phyloP scores from a whole-genome alignment of 495 filamentous ascomycete species.

The Extremus antarcticus region DNA sequence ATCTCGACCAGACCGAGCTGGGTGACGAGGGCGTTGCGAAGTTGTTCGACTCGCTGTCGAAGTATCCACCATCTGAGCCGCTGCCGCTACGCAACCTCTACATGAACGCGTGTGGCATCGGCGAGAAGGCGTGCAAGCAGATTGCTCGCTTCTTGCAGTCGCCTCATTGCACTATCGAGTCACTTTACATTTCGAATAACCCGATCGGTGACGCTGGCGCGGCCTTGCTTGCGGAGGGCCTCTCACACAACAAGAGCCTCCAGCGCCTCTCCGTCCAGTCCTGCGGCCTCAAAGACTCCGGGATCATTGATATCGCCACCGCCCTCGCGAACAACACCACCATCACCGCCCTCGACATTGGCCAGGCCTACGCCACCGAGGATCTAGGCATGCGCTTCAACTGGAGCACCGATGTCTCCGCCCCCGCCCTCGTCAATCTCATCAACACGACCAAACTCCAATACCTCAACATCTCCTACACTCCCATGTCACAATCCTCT shows the following conservation, averaged over 20 bases:
- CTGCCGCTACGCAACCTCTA: constrained; percentile 30
- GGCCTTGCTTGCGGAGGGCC: constrained; percentile 20
- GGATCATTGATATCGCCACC: constrained; percentile 19
- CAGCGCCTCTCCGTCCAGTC: constrained; percentile 26
- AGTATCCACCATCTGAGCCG: constrained; percentile 4
- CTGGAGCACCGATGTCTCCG: constrained; percentile 19
- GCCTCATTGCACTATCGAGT: constrained; percentile 24
- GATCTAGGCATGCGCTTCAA: constrained; percentile 31
- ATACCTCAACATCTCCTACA: constrained; percentile 23
- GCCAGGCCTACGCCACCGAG: constrained; percentile 28
- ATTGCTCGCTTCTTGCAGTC: constrained; percentile 26
- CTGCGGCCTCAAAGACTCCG: constrained; percentile 15
- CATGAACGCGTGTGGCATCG: constrained; percentile 32
- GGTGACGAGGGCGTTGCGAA: constrained; percentile 29
- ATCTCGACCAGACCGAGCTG: constrained; percentile 35
- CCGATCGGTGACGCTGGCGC: constrained; percentile 25
- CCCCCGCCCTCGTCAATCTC: constrained; percentile 5
- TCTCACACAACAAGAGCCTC: constrained; percentile 22
- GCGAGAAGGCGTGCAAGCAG: constrained; percentile 18
- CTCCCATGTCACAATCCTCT: constrained; percentile 4
- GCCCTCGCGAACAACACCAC: constrained; percentile 8
- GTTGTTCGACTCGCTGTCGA: constrained; percentile 25
- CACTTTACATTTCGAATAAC: constrained; percentile 30
- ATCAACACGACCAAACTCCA: constrained; percentile 14
- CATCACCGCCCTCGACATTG: constrained; percentile 25